These are phyloP conservation scores for Alternaria consortialis DNA, from an alignment of 2,329 filamentous ascomycete species.

Conservation along the genomic window DNA sequence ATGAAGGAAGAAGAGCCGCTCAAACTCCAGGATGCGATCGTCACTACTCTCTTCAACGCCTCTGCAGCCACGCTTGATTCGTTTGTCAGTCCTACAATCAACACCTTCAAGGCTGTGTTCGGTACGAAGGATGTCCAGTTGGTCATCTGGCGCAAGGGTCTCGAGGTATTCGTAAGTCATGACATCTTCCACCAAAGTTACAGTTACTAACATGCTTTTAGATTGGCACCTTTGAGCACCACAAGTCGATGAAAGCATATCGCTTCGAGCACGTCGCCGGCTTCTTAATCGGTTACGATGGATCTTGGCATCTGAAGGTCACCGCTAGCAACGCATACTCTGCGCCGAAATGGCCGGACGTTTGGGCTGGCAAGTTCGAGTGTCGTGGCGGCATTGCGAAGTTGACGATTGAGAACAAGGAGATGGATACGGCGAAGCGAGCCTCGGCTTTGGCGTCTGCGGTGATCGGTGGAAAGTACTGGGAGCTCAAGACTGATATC, in stretches of 20 bases:
- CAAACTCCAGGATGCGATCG: conserved; percentile 29
- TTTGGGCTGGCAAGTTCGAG: conserved; percentile 29
- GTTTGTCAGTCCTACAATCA: conserved; percentile 21
- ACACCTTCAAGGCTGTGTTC: conserved; percentile 27
- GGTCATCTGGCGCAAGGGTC: conserved; percentile 32
- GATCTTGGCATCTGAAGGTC: conserved; percentile 24
- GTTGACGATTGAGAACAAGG: conserved; percentile 24
- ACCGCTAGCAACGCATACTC: conserved; percentile 23
- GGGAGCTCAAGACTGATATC: conserved; percentile 21
- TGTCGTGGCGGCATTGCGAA: conserved; percentile 18
- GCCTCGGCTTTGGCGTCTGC: conserved; percentile 12
- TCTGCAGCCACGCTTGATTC: conserved; percentile 10
- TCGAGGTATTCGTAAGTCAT: conserved; percentile 28
- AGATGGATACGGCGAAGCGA: conserved; percentile 13
- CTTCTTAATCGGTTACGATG: conserved; percentile 30
- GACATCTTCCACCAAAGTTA: no score
- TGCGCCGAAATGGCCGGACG: conserved; percentile 23
- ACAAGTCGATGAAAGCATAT: conserved; percentile 15
- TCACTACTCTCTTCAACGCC: conserved; percentile 21
- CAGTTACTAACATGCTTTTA: neutral
- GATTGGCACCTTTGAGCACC: conserved; percentile 26
- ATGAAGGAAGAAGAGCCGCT: neutral
- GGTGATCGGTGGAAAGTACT: conserved; percentile 18
- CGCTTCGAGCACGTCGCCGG: conserved; percentile 30
- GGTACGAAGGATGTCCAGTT: conserved; percentile 23